Evolutionary conservation across 176 grass and related monocot genomes (phyloP).

Genomic region (Hordeum vulgare): MorexV3_pseudomolecules_assembly NC_058523.1:514939583-514940082

Average conservation of each 20-base stretch:
- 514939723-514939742: background rate
- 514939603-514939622: background rate
- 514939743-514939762: background rate
- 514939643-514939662: background rate
- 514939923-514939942: too few relatives aligned
- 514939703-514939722: background rate
- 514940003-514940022: too few relatives aligned
- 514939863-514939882: too few relatives aligned
- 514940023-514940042: too few relatives aligned
- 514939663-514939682: background rate
- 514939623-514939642: conserved; percentile 2
- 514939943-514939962: too few relatives aligned
- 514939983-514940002: too few relatives aligned
- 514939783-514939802: background rate
- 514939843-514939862: background rate
- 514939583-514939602: conserved; percentile 29
- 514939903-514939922: too few relatives aligned
- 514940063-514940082: too few relatives aligned
- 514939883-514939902: too few relatives aligned
- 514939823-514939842: background rate
- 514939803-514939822: background rate
- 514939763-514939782: background rate
- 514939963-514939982: too few relatives aligned
- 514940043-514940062: too few relatives aligned
- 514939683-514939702: background rate